Evolutionary conservation across 495 filamentous ascomycete species (phyloP), one percentile per base, ranked within the genome.

Genomic region (Cladorrhinum samala): DNA sequence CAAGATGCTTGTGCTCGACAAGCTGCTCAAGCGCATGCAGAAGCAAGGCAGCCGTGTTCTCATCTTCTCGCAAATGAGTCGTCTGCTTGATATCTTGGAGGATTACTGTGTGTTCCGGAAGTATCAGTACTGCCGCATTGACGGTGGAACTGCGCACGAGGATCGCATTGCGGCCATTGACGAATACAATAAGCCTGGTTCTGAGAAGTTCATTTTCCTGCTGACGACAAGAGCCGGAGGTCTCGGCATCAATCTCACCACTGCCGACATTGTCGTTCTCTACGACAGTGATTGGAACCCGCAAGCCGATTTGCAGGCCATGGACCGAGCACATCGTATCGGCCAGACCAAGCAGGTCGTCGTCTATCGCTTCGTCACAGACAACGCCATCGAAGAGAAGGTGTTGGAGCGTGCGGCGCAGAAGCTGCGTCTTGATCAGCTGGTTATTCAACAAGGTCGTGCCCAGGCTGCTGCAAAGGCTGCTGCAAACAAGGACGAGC

Each of bases 251-350:
- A 99, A 99, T 67, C 72, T 99, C 66, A 99, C 93, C 4, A 85
- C 80, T 52, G 93, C 93, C 25, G 93, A 99, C 61, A 93, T 99
- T 58, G 93, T 99, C 36, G 83, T 99, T 17, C 83, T 99, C n/a
- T 99, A 91, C 64, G 93, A 99, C 66, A 96, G 91, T 66, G 93
- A 99, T 65, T 99, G 93, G 93, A 99, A 99, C 59, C 93, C 93
- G 5, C 93, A 99, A 69, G 93, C 93, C 14, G 93, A 99, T 82
- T 69, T 98, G 42, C 93, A 98, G 71, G 93, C 93, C 39, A 98
- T 98, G 93, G 93, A 98, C 57, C 87, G 93, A 57, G 93, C 93
- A 25, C 93, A 98, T 74, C 88, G 93, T 71, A 98, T 98, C 64
- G 93, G 93, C 42, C 93, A 99, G 70, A 99, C 89, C 1, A 99